Base-by-base conservation (phyloP, 2,329 filamentous ascomycete genomes). In the Talaromyces sp. region DNA sequence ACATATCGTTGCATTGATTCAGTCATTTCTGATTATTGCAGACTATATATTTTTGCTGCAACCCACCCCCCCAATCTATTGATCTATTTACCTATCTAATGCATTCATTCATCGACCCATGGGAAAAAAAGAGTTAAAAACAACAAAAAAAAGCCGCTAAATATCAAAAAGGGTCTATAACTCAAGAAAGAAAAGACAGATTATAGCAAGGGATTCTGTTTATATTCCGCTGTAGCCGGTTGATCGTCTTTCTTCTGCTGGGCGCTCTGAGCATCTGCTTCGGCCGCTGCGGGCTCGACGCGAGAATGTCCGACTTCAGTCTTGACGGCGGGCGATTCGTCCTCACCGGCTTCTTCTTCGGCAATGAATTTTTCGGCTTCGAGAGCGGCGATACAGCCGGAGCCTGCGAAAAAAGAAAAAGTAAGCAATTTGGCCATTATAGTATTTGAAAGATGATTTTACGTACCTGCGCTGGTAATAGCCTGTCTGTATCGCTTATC, bases 401-500 rank as follows among this genome's bases (percentile, higher is more conserved):
- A 91, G 61, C 92, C 90, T 63, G 36, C 15, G 43, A 31, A 13
- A 15, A 35, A 21, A 54, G 11, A 61, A 67, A 13, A 10, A n/a
- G 25, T 48, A 11, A 48, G 45, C 10, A 7, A 35, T 19, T 11
- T 25, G 2, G 10, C 17, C 19, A n/a, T n/a, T 21, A 4, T 2
- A 10, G 17, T 21, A 10, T 10, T 40, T 40, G 13, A 22, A 15
- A 9, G n/a, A 28, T 21, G 52, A 22, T 13, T 17, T 10, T 65
- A 84, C 87, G 72, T 80, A 91, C 91, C 93, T 67, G 94, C 94
- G 78, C 92, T 97, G 63, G 94, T 99, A 65, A 99, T 95, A 48
- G 94, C 94, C 80, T 99, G 94, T 73, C 94, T 85, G 76, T 99
- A 99, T 71, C 88, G 86, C 87, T 97, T 99, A 74, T 99, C 95